Percentiles rank a stretch among this genome's conserved stretches.
These are phyloP conservation scores for Phytophthora capsici DNA, from an alignment of 352 stramenopile species.

Conservation along the genomic window DNA sequence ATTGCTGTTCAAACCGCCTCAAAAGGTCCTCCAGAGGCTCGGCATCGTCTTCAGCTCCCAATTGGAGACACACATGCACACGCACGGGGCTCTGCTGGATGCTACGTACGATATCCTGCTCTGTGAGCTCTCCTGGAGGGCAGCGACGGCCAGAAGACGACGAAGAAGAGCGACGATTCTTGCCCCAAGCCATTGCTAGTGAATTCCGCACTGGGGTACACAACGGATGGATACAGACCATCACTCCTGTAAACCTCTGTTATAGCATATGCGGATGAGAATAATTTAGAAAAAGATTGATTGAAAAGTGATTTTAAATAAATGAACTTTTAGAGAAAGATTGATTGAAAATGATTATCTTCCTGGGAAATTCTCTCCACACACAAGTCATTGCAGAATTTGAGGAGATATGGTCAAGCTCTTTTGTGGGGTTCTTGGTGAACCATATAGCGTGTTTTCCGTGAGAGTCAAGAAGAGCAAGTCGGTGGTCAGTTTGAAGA, in stretches of 20 bases:
- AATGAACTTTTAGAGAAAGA: no score
- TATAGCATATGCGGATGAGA: no score
- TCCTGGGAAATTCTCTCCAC: no score
- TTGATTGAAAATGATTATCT: no score
- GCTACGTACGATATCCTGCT: conserved; percentile 33
- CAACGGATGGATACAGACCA: conserved; percentile 18
- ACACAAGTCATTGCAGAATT: no score
- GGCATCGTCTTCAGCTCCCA: conserved; percentile 3
- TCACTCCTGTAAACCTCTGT: conserved; percentile 1
- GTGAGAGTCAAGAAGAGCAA: no score
- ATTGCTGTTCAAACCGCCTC: conserved; percentile 8
- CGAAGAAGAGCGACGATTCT: conserved; percentile 12
- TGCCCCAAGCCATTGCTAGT: conserved; percentile 25
- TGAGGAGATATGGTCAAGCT: no score
- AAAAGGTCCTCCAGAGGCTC: conserved; percentile 10
- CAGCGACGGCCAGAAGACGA: conserved; percentile 20
- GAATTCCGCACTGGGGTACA: conserved; percentile 18
- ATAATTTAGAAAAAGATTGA: no score
- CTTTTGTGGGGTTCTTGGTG: no score
- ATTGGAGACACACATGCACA: conserved; percentile 35
- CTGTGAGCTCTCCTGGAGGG: conserved; percentile 18
- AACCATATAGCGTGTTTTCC: no score
- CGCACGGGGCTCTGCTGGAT: conserved; percentile 35
- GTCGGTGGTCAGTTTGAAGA: no score
- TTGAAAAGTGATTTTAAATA: no score